phyloP scores from a whole-genome alignment of 2,329 filamentous ascomycete species.

The Fusarium torreyae region DNA sequence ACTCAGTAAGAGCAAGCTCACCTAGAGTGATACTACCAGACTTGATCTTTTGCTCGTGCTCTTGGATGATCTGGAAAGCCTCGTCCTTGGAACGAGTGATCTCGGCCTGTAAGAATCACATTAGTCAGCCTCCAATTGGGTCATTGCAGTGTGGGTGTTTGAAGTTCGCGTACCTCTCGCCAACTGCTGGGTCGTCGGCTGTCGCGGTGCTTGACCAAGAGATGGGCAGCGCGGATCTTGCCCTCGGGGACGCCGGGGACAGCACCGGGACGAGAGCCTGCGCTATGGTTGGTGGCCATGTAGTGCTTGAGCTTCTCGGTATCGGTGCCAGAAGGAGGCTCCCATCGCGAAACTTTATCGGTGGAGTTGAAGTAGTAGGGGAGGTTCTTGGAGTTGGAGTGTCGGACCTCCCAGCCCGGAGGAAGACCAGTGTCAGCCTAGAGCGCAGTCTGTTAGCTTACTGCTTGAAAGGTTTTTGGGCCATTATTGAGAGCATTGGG shows the following conservation, averaged over 20 bases:
- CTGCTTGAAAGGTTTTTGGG: background rate
- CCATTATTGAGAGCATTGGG: background rate
- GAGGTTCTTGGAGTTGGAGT: slow-evolving; percentile 98
- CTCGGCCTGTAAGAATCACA: slow-evolving; percentile 66
- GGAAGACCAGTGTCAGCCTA: slow-evolving; percentile 86
- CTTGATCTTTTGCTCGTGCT: slow-evolving; percentile 82
- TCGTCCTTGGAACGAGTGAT: slow-evolving; percentile 93
- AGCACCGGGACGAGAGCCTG: slow-evolving; percentile 60
- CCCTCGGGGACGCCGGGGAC: slow-evolving; percentile 68
- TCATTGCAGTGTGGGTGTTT: background rate
- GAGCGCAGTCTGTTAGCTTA: slow-evolving; percentile 16
- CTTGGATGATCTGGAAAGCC: slow-evolving; percentile 82
- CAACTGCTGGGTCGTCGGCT: slow-evolving; percentile 93
- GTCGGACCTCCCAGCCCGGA: slow-evolving; percentile 92
- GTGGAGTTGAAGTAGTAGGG: slow-evolving; percentile 97
- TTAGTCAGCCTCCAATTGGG: slow-evolving; percentile 3
- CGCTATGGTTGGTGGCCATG: slow-evolving; percentile 90
- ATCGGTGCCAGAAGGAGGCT: slow-evolving; percentile 89
- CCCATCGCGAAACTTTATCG: slow-evolving; percentile 94
- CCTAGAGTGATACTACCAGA: slow-evolving; percentile 78
- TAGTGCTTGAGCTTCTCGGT: slow-evolving; percentile 93
- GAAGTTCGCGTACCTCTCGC: slow-evolving; percentile 73
- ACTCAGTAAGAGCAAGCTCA: slow-evolving; percentile 89
- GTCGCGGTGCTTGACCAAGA: slow-evolving; percentile 93
- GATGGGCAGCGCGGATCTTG: slow-evolving; percentile 93